A percentile compares a stretch with the other conserved stretches of the same genome.
Conservation (phyloP, 441 rosid species). For the Theobroma grandiflorum region DNA sequence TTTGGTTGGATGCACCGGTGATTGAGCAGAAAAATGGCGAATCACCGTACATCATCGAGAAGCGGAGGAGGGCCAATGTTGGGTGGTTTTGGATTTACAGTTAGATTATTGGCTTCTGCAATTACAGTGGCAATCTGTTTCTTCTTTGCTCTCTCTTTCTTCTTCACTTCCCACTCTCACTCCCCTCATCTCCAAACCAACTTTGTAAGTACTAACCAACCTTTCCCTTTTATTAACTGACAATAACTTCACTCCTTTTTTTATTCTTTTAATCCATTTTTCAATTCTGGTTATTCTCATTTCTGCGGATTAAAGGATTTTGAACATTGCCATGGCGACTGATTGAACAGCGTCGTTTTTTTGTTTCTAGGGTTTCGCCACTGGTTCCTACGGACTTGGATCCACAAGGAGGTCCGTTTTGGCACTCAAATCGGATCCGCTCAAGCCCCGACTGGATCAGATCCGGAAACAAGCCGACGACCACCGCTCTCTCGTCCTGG, state of each 20-base stretch:
- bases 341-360: neutral
- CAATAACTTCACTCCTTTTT: neutral
- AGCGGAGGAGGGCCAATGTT: slow-evolving; percentile 40
- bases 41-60: slow-evolving; percentile 52
- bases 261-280: neutral
- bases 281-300: slow-evolving; percentile 1
- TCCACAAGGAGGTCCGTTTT: slow-evolving; percentile 74
- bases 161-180: slow-evolving; percentile 57
- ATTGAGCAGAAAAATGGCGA: slow-evolving; percentile 52
- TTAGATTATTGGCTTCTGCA: slow-evolving; percentile 55
- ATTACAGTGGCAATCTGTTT: slow-evolving; percentile 50
- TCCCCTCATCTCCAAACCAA: slow-evolving; percentile 47
- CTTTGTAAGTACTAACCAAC: slow-evolving; percentile 48
- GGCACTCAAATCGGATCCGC: slow-evolving; percentile 87
- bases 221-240: slow-evolving; percentile 6
- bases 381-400: slow-evolving; percentile 52
- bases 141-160: slow-evolving; percentile 60
- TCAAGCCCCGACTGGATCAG: slow-evolving; percentile 89
- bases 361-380: slow-evolving; percentile 49
- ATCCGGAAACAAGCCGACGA: slow-evolving; percentile 96
- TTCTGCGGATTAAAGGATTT: neutral
- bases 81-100: slow-evolving; percentile 33
- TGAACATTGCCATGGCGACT: neutral
- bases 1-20: neutral
- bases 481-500: slow-evolving; percentile 75